A percentile compares a stretch with the other conserved stretches of the same genome.
These are phyloP conservation scores for Phellopilus nigrolimitatus DNA, from an alignment of 1,284 basidiomycete genomes.

Conservation along the genomic window DNA sequence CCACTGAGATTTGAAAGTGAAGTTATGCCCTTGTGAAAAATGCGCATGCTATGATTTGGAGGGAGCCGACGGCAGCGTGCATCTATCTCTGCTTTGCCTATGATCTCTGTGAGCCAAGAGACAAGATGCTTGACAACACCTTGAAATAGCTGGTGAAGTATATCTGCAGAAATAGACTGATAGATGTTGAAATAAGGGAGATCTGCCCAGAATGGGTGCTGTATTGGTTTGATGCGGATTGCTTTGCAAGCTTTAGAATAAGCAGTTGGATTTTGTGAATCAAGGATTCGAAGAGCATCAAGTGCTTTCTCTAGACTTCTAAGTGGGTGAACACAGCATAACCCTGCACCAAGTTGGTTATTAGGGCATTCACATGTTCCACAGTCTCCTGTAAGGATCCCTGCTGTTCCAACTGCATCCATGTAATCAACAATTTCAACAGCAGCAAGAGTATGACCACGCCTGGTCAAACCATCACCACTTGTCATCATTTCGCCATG, in stretches of 20 bases:
- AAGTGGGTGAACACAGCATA: background rate
- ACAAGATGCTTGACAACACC: slow-evolving; percentile 29
- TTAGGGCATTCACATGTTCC: slow-evolving; percentile 11
- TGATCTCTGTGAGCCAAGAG: slow-evolving; percentile 24
- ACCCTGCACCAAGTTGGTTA: background rate
- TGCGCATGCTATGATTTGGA: slow-evolving; percentile 20
- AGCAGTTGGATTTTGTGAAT: background rate
- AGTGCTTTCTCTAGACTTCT: slow-evolving; percentile 6
- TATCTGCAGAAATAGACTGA: slow-evolving; percentile 27
- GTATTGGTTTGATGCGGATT: background rate
- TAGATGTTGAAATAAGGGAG: slow-evolving; percentile 26
- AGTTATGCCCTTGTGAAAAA: slow-evolving; percentile 28
- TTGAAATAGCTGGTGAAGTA: slow-evolving; percentile 32
- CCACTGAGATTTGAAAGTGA: slow-evolving; percentile 24
- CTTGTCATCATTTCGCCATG: slow-evolving; percentile 22
- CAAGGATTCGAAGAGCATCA: background rate
- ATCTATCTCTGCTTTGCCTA: slow-evolving; percentile 24
- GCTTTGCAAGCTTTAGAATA: background rate
- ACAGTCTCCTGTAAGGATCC: slow-evolving; percentile 14
- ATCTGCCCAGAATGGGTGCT: slow-evolving; percentile 22
- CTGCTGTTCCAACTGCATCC: slow-evolving; percentile 24
- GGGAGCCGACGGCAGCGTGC: slow-evolving; percentile 22
- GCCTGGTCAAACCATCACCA: slow-evolving; percentile 20
- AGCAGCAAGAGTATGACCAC: slow-evolving; percentile 24
- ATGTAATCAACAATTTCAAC: slow-evolving; percentile 26